Evolutionary conservation across 1,139 yeast species (phyloP).

Genomic region (Tardiomyces digboiensis): DNA sequence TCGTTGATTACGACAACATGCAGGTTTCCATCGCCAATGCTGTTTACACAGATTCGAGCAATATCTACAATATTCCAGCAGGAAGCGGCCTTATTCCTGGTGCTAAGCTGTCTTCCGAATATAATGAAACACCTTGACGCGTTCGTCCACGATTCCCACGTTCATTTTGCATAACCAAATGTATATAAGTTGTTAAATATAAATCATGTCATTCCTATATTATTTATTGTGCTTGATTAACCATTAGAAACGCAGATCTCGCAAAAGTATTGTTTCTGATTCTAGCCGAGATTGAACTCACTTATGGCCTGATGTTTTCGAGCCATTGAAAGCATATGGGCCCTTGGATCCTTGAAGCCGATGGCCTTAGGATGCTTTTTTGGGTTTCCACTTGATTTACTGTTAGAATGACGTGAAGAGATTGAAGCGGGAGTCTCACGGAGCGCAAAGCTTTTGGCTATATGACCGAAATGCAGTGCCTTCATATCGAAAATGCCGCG

Average conservation of each 20-base stretch:
- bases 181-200: too few relatives aligned
- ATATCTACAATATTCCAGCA: not conserved
- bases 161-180: too few relatives aligned
- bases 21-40: not conserved
- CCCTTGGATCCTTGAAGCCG: constrained; percentile 21
- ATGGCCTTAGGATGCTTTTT: constrained; percentile 23
- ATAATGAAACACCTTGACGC: too few relatives aligned
- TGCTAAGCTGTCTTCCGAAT: not conserved
- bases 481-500: constrained; percentile 72
- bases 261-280: too few relatives aligned
- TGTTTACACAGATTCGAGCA: not conserved
- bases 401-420: constrained; percentile 37
- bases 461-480: constrained; percentile 81
- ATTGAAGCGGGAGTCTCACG: constrained; percentile 80
- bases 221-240: too few relatives aligned
- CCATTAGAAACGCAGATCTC: too few relatives aligned
- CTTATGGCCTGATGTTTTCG: constrained; percentile 53
- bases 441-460: constrained; percentile 89
- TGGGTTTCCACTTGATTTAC: constrained; percentile 1
- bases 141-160: too few relatives aligned
- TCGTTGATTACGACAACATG: not conserved
- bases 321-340: constrained; percentile 75
- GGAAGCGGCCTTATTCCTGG: not conserved
- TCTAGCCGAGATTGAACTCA: constrained; percentile 64
- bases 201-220: too few relatives aligned